Base-by-base conservation (phyloP, 108 stramenopile genomes). In the Skeletonema potamos region DNA sequence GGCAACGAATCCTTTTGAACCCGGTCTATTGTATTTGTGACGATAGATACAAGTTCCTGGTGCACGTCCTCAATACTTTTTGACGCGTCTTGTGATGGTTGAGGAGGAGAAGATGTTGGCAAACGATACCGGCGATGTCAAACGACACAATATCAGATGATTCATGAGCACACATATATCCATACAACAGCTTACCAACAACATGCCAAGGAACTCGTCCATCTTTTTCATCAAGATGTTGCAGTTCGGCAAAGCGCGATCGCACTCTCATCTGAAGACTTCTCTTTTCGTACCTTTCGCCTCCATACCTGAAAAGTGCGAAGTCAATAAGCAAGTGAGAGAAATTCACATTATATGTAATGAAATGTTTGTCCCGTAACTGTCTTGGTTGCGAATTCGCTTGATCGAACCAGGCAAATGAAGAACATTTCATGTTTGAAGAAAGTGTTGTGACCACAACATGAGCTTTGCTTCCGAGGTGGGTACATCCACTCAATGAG, bases 271-370 rank as follows among this genome's bases (percentile, higher is more conserved):
- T 81, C 76, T 95, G 94, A 68, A 95, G 73, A 37, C 92, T 91
- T 33, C 82, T 66, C 68, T 91, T 89, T 81, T 95, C 94, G 60
- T 95, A 95, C 58, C 94, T 87, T 78, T 95, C 94, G 13, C 82
- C 89, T 55, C 94, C 94, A 68, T 88, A 90, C 9, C 89, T 89
- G 71, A 44, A 60, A 12, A 27, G 44, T 33, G 20, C 48, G 66
- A 60, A 63, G 15, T 28, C n/a, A 73, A 80, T 12, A 59, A 68
- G 18, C 4, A 65, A 69, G 20, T 13, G 34, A 81, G 20, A 74
- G 22, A 26, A 55, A 32, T 27, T 2, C 10, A 62, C 18, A 20
- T 17, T 0, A 36, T 43, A 41, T 15, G 13, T 17, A 18, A 57
- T 39, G 6, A 4, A 63, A 27, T 77, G 59, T 82, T 18, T 54